Base-by-base conservation (phyloP, 1,284 basidiomycete species). In the Trametes sp. region DNA sequence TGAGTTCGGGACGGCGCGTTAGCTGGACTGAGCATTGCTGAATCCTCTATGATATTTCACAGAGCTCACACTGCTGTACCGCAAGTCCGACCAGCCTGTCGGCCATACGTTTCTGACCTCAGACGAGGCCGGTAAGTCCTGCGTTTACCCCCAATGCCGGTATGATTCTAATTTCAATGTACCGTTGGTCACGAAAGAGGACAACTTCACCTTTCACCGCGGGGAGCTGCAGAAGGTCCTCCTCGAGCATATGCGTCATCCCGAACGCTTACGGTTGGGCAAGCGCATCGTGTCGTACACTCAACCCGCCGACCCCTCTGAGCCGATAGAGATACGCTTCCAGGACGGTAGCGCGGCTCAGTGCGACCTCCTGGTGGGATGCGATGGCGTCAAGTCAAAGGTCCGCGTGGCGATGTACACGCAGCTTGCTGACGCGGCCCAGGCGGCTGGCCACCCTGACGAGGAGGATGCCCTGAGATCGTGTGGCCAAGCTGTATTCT, bases 191-290 rank as follows among this genome's bases (percentile, higher is more conserved):
- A n/a, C n/a, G n/a, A n/a, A n/a, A 86, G 84, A 82, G 35, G 73
- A 72, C 50, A 65, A 83, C 55, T 73, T 81, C 21, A 73, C 77
- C 23, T 80, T 84, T 63, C 84, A 84, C 71, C 79, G 84, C 2
- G 78, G 82, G 35, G 82, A 85, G 65, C 83, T 85, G 65, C 82
- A 85, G 57, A 75, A 76, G 49, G 80, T 78, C 0, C 77, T 86
- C 58, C 75, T 85, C 14, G 69, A 74, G 52, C 78, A 76, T 54
- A 73, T 86, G 16, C 78, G 80, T 4, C 65, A 76, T 41, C 70
- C 77, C 13, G 79, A 76, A 63, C 73, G 72, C 44, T 76, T 80
- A 9, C 76, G 80, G 54, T 81, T 80, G 69, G 78, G 76, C 13
- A 86, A 84, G 71, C 81, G 84, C 8, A 75, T 85, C 54, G 73